phyloP scores from a whole-genome alignment of 805 yeast species.

The Barnettozyma vustinii region DNA sequence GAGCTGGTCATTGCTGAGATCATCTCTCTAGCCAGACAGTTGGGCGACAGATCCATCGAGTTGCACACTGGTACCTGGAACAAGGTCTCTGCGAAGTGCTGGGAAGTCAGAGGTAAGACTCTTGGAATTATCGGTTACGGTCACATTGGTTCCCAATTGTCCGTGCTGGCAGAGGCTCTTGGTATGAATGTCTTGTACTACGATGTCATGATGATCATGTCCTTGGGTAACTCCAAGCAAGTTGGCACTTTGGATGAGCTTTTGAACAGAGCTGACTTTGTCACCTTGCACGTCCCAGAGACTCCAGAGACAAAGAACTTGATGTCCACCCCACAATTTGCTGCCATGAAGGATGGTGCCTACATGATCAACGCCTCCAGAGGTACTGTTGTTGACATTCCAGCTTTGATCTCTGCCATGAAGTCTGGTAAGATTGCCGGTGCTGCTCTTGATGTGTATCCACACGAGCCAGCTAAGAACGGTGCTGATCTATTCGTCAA shows the following conservation, averaged over 20 bases:
- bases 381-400: constrained; percentile 96
- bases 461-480: constrained; percentile 95
- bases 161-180: constrained; percentile 94
- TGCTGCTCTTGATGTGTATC: constrained; percentile 94
- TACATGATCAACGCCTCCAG: constrained; percentile 94
- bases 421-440: constrained; percentile 93
- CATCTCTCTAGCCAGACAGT: constrained; percentile 89
- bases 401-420: constrained; percentile 88
- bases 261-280: constrained; percentile 76
- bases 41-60: constrained; percentile 95
- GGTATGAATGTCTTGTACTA: constrained; percentile 96
- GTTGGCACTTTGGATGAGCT: constrained; percentile 81
- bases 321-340: constrained; percentile 85
- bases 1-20: constrained; percentile 95
- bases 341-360: constrained; percentile 94
- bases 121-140: constrained; percentile 97
- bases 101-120: constrained; percentile 99
- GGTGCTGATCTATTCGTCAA: constrained; percentile 76
- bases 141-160: constrained; percentile 95
- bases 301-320: constrained; percentile 87
- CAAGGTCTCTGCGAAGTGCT: constrained; percentile 89
- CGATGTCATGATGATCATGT: constrained; percentile 90
- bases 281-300: constrained; percentile 92
- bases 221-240: constrained; percentile 94
- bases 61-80: constrained; percentile 97